These are phyloP conservation scores for Fusarium devonianum DNA, from an alignment of 2,329 filamentous ascomycete genomes.

Conservation along the genomic window DNA sequence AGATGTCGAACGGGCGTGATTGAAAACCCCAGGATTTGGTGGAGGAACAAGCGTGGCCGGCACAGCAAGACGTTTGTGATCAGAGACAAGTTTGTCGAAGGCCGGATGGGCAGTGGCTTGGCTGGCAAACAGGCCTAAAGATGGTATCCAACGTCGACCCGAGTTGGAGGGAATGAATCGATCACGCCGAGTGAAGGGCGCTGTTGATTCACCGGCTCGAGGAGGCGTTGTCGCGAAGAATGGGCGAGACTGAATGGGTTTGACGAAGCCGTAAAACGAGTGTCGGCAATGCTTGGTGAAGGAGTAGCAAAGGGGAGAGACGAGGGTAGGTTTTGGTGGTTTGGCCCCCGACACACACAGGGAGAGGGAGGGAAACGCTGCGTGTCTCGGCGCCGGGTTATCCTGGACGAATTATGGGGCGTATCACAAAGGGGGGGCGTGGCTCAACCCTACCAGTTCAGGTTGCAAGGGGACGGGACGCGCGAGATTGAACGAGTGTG, in stretches of 20 bases:
- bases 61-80: slow-evolving; percentile 28
- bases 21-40: slow-evolving; percentile 10
- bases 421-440: slow-evolving; percentile 17
- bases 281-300: slow-evolving; percentile 39
- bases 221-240: slow-evolving; percentile 16
- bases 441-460: slow-evolving; percentile 24
- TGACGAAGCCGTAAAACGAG: slow-evolving; percentile 37
- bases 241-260: slow-evolving; percentile 25
- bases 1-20: slow-evolving; percentile 21
- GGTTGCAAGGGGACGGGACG: slow-evolving; percentile 29
- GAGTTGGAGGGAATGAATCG: slow-evolving; percentile 20
- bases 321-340: slow-evolving; percentile 35
- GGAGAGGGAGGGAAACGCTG: slow-evolving; percentile 37
- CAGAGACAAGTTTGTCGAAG: slow-evolving; percentile 16
- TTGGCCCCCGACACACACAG: slow-evolving; percentile 29
- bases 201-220: slow-evolving; percentile 26
- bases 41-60: slow-evolving; percentile 35
- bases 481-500: slow-evolving; percentile 16
- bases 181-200: slow-evolving; percentile 15
- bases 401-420: slow-evolving; percentile 32
- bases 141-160: slow-evolving; percentile 22
- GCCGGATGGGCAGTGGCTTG: slow-evolving; percentile 26
- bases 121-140: slow-evolving; percentile 14
- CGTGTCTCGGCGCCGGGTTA: slow-evolving; percentile 40
- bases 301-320: slow-evolving; percentile 35